These are phyloP conservation scores for Diaporthe aspalathi DNA, from an alignment of 2,329 filamentous ascomycete species.

Conservation along the genomic window DNA sequence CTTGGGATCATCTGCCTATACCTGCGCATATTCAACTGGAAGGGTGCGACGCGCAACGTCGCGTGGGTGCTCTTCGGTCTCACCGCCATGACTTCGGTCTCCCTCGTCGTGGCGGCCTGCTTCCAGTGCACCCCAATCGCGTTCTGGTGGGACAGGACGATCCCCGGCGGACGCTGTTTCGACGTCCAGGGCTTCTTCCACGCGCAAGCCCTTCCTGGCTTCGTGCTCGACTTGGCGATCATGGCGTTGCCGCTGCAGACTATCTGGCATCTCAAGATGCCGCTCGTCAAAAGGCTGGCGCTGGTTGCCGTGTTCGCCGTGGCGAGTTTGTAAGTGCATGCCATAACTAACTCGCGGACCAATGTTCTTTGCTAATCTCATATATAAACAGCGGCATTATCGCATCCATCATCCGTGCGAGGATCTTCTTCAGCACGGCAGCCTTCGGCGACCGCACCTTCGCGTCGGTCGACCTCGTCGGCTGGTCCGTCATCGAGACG, in stretches of 20 bases:
- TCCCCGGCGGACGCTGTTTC: slow-evolving; percentile 53
- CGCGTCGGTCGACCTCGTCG: slow-evolving; percentile 42
- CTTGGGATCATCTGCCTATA: slow-evolving; percentile 47
- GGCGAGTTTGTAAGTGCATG: slow-evolving; percentile 43
- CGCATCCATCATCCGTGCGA: slow-evolving; percentile 42
- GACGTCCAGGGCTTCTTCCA: slow-evolving; percentile 46
- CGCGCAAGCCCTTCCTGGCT: slow-evolving; percentile 42
- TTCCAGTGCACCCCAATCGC: slow-evolving; percentile 54
- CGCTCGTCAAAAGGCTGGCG: slow-evolving; percentile 43
- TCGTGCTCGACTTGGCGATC: slow-evolving; percentile 45
- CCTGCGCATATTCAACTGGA: slow-evolving; percentile 47
- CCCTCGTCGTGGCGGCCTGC: slow-evolving; percentile 42
- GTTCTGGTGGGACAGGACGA: slow-evolving; percentile 57
- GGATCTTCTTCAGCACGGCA: slow-evolving; percentile 40
- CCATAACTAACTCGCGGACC: background rate
- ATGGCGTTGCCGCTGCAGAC: slow-evolving; percentile 45
- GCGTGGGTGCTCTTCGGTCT: slow-evolving; percentile 42
- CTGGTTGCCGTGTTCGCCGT: slow-evolving; percentile 45
- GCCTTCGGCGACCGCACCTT: slow-evolving; percentile 42
- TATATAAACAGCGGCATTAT: slow-evolving; percentile 43
- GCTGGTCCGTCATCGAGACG: slow-evolving; percentile 45
- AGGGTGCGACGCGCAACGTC: slow-evolving; percentile 39
- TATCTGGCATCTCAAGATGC: slow-evolving; percentile 45
- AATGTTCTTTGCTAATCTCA: background rate
- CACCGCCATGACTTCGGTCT: slow-evolving; percentile 42